phyloP scores from a whole-genome alignment of 2,329 filamentous ascomycete species.

The Beauveria brongniartii region DNA sequence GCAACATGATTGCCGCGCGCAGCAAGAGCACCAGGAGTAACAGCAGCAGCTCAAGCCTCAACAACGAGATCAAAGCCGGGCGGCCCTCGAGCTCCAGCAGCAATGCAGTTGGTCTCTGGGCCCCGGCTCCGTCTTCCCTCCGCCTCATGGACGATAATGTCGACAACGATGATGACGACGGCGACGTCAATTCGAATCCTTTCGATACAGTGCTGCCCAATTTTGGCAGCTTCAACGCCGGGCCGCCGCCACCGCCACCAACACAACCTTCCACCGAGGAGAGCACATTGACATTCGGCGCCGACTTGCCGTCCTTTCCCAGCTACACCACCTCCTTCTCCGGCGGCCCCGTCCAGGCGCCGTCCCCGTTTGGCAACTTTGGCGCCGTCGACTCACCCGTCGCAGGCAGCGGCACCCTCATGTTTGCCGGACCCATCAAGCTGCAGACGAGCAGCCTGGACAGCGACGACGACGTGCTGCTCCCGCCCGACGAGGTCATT shows the following conservation, averaged over 20 bases:
- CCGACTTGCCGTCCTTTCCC: not conserved
- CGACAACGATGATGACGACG: not conserved
- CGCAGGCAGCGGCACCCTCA: constrained; percentile 12
- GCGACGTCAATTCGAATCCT: not conserved
- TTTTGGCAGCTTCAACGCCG: constrained; percentile 5
- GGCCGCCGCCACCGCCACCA: not conserved
- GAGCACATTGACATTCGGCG: not conserved
- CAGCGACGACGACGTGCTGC: constrained; percentile 21
- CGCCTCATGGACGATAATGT: constrained; percentile 10
- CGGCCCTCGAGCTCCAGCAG: constrained; percentile 11
- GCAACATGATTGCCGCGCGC: constrained; percentile 4
- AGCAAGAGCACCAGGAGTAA: constrained; percentile 13
- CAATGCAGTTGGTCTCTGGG: constrained; percentile 13
- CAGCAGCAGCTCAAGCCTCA: constrained; percentile 16
- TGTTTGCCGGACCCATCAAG: constrained; percentile 28
- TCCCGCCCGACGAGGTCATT: constrained; percentile 22
- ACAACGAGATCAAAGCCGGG: not conserved
- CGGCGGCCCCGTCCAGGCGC: constrained; percentile 1
- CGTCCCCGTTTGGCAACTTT: not conserved
- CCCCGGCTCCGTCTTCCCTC: constrained; percentile 9
- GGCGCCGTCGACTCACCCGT: not conserved
- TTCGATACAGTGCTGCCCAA: constrained; percentile 6
- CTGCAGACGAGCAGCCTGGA: constrained; percentile 25
- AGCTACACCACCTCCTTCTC: constrained; percentile 2
- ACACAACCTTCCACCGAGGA: not conserved